These are phyloP conservation scores for Podospora comata DNA, from an alignment of 495 filamentous ascomycete genomes.

Conservation along the genomic window DNA sequence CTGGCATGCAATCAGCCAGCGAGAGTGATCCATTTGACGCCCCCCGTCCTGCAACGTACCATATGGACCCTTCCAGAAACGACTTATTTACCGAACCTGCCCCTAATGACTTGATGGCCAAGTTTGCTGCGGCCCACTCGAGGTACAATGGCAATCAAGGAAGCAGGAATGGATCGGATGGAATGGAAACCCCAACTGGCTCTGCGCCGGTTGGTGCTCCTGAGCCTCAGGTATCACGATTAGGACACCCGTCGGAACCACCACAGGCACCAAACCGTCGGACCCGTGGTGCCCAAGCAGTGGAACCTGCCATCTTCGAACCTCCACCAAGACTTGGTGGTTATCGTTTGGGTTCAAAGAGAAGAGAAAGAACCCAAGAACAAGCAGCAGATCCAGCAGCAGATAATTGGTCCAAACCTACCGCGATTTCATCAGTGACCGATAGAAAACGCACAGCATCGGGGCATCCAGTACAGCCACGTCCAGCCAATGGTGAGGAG, in stretches of 20 bases:
- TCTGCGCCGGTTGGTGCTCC: slow-evolving; percentile 19
- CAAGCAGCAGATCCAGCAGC: slow-evolving; percentile 26
- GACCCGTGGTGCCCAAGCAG: slow-evolving; percentile 55
- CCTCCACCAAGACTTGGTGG: slow-evolving; percentile 64
- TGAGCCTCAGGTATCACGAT: slow-evolving; percentile 39
- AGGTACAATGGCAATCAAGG: slow-evolving; percentile 29
- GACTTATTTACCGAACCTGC: slow-evolving; percentile 34
- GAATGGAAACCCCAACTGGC: slow-evolving; percentile 41
- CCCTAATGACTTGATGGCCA: slow-evolving; percentile 45
- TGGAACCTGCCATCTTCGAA: slow-evolving; percentile 53
- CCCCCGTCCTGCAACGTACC: slow-evolving; percentile 35
- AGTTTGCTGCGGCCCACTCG: slow-evolving; percentile 39
- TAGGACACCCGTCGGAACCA: slow-evolving; percentile 46
- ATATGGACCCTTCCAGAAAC: slow-evolving; percentile 32
- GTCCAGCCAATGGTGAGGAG: slow-evolving; percentile 55
- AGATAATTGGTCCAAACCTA: slow-evolving; percentile 15
- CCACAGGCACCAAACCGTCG: slow-evolving; percentile 66
- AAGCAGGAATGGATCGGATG: slow-evolving; percentile 28
- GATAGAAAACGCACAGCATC: slow-evolving; percentile 84
- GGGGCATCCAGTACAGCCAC: slow-evolving; percentile 67
- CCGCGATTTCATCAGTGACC: slow-evolving; percentile 35
- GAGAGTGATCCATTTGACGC: slow-evolving; percentile 47
- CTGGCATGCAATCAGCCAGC: slow-evolving; percentile 32
- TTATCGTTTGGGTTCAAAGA: slow-evolving; percentile 47
- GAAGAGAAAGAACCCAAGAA: slow-evolving; percentile 44